phyloP scores from a whole-genome alignment of 345 rosid genomes.

The Salix dunnii region DNA sequence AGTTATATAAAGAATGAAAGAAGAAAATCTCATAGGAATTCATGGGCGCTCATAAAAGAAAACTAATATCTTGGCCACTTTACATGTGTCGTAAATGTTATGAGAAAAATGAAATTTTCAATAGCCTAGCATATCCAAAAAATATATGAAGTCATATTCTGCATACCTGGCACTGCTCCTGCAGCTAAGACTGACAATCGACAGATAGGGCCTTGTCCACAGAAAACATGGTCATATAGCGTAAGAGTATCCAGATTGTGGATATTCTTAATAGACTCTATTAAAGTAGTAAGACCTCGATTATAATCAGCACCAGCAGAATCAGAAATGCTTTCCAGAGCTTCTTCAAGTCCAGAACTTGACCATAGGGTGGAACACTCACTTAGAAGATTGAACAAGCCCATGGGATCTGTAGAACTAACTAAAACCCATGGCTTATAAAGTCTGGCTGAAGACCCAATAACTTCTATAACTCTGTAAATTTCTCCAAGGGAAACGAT shows the following conservation, averaged over 20 bases:
- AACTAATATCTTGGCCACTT: background rate
- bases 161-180: slow-evolving; percentile 54
- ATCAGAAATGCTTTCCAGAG: slow-evolving; percentile 44
- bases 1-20: background rate
- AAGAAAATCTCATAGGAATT: background rate
- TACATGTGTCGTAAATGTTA: background rate
- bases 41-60: background rate
- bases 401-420: slow-evolving; percentile 32
- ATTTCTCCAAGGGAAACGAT: slow-evolving; percentile 74
- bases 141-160: background rate
- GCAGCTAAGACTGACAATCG: slow-evolving; percentile 50
- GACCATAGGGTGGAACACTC: slow-evolving; percentile 66
- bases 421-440: slow-evolving; percentile 74
- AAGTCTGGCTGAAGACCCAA: slow-evolving; percentile 53
- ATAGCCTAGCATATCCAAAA: background rate
- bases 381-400: slow-evolving; percentile 39
- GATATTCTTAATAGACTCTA: slow-evolving; percentile 47
- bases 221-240: slow-evolving; percentile 43
- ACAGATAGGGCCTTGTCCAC: slow-evolving; percentile 51
- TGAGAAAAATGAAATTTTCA: background rate
- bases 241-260: slow-evolving; percentile 38
- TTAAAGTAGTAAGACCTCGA: slow-evolving; percentile 29
- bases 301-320: slow-evolving; percentile 23
- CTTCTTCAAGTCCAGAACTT: slow-evolving; percentile 71
- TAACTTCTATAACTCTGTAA: slow-evolving; percentile 64